These are phyloP conservation scores for Metschnikowia reukaufii DNA, from an alignment of 805 yeast species.

Conservation along the genomic window DNA sequence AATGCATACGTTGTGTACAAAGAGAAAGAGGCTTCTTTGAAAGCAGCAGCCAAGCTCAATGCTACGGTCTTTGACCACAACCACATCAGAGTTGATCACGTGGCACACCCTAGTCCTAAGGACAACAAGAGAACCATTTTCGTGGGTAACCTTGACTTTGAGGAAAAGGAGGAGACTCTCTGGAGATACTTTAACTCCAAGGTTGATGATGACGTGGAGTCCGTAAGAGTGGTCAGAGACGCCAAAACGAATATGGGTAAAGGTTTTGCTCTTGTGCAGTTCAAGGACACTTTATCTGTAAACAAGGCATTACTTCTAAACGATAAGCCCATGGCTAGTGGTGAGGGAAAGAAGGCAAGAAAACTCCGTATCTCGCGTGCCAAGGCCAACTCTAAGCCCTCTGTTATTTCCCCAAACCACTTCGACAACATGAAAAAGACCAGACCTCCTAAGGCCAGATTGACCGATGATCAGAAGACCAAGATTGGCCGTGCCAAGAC, in stretches of 20 bases:
- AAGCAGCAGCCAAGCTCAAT: conserved; percentile 53
- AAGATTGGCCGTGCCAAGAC: conserved; percentile 76
- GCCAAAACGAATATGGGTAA: conserved; percentile 92
- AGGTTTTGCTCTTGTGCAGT: conserved; percentile 96
- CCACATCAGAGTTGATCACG: conserved; percentile 89
- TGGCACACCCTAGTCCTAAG: conserved; percentile 86
- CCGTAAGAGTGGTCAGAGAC: conserved; percentile 89
- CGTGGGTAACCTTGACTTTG: conserved; percentile 92
- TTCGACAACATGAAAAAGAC: conserved; percentile 34
- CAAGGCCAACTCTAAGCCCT: conserved; percentile 41
- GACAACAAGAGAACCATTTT: conserved; percentile 83
- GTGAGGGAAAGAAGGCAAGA: conserved; percentile 43
- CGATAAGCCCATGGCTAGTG: conserved; percentile 52
- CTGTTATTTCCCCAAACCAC: conserved; percentile 45
- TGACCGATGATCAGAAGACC: conserved; percentile 70
- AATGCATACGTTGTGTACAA: conserved; percentile 87
- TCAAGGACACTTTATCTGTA: conserved; percentile 68
- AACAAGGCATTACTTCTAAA: conserved; percentile 78
- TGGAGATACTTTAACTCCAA: conserved; percentile 73
- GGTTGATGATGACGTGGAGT: conserved; percentile 60
- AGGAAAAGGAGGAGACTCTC: conserved; percentile 83
- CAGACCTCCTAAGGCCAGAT: conserved; percentile 26
- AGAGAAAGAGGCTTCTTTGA: conserved; percentile 48
- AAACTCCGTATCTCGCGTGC: conserved; percentile 74
- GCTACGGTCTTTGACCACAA: conserved; percentile 65